A percentile compares a stretch with the other conserved stretches of the same genome.
Conservation (phyloP, 306 rosid species). For the Trifolium subterraneum region DNA sequence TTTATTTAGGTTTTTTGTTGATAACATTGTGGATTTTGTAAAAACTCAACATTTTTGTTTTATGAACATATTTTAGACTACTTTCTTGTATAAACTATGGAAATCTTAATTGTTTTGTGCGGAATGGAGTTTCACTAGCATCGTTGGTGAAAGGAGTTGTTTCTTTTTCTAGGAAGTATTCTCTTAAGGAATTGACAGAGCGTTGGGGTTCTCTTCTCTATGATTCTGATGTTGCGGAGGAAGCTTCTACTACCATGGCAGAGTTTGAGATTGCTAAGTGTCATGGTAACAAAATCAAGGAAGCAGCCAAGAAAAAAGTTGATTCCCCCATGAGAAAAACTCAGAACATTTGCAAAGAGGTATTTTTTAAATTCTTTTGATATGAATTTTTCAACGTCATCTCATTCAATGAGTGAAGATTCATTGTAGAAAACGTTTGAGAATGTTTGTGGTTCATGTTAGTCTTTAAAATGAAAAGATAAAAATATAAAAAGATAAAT, state of each 20-base stretch:
- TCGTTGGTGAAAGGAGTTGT: slow-evolving; percentile 93
- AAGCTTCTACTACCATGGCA: slow-evolving; percentile 60
- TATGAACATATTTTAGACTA: too few species aligned
- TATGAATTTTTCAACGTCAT: not conserved
- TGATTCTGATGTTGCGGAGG: slow-evolving; percentile 53
- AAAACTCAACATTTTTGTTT: too few species aligned
- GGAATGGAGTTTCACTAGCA: slow-evolving; percentile 85
- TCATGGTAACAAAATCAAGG: slow-evolving; percentile 13
- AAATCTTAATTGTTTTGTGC: slow-evolving; percentile 8
- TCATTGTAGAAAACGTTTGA: too few species aligned
- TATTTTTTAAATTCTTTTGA: slow-evolving; percentile 41
- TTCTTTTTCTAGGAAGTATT: slow-evolving; percentile 65
- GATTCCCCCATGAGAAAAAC: slow-evolving; percentile 45
- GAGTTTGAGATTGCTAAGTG: slow-evolving; percentile 53
- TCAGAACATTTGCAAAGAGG: slow-evolving; percentile 50
- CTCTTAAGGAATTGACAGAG: slow-evolving; percentile 59
- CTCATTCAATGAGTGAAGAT: too few species aligned
- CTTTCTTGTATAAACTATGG: too few species aligned
- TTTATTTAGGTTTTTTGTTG: not conserved
- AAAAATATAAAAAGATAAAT: too few species aligned
- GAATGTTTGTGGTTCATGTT: too few species aligned
- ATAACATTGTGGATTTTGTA: too few species aligned
- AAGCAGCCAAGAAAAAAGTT: not conserved
- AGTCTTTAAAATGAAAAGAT: too few species aligned
- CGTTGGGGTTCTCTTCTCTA: slow-evolving; percentile 79